phyloP scores from a whole-genome alignment of 805 yeast species.

The Candida anglica region DNA sequence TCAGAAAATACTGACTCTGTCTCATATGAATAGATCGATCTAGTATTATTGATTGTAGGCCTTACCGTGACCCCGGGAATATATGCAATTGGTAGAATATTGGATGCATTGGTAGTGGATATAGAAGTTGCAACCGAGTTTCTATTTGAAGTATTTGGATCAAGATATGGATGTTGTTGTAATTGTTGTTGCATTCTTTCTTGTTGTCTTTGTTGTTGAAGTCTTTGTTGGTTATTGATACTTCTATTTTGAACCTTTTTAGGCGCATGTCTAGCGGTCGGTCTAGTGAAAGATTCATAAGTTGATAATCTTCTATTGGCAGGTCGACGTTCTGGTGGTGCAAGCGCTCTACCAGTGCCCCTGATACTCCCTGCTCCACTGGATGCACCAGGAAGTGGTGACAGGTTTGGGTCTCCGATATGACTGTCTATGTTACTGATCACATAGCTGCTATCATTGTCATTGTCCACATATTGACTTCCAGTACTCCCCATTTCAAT shows the following conservation, averaged over 20 bases:
- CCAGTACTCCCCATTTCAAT: slow-evolving; percentile 9
- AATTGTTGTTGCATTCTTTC: slow-evolving; percentile 2
- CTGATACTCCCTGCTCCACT: not conserved
- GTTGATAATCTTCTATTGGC: slow-evolving; percentile 28
- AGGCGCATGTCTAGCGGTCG: slow-evolving; percentile 20
- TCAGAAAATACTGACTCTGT: slow-evolving; percentile 40
- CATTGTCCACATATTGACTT: slow-evolving; percentile 1
- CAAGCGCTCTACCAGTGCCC: too few species aligned
- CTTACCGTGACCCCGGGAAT: slow-evolving; percentile 88
- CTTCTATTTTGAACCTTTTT: slow-evolving; percentile 7
- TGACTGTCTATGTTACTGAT: slow-evolving; percentile 14
- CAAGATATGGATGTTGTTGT: slow-evolving; percentile 12
- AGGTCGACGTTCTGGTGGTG: slow-evolving; percentile 6
- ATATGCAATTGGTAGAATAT: slow-evolving; percentile 86
- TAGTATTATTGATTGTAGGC: slow-evolving; percentile 40
- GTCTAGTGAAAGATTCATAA: slow-evolving; percentile 42
- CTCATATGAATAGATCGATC: slow-evolving; percentile 43
- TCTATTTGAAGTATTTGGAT: slow-evolving; percentile 16
- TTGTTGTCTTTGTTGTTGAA: slow-evolving; percentile 11
- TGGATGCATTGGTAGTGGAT: slow-evolving; percentile 72
- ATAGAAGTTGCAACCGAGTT: slow-evolving; percentile 57
- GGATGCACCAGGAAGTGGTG: slow-evolving; percentile 3
- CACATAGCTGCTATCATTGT: slow-evolving; percentile 6
- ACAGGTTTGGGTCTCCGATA: slow-evolving; percentile 8
- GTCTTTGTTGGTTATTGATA: slow-evolving; percentile 12